phyloP scores from a whole-genome alignment of 495 filamentous ascomycete genomes.

The Penicillium odoratum region DNA sequence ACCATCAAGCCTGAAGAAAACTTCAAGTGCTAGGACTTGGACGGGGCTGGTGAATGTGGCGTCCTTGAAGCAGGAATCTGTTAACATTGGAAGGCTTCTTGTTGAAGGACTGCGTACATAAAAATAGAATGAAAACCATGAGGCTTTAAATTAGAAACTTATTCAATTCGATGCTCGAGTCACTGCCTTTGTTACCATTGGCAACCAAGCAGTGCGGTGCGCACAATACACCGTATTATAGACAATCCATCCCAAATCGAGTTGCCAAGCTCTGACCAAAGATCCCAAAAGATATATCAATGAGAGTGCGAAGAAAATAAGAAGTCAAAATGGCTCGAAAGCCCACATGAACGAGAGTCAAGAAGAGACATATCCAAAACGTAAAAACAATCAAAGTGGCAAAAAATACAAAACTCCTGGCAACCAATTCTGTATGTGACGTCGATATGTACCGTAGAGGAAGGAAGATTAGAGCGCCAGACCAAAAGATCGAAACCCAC shows the following conservation, averaged over 20 bases:
- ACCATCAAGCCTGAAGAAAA: no score
- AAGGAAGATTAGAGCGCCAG: slow-evolving; percentile 12
- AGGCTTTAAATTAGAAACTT: not conserved
- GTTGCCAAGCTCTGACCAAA: not conserved
- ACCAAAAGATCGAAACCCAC: slow-evolving; percentile 3
- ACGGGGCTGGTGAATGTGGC: no score
- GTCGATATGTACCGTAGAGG: slow-evolving; percentile 27
- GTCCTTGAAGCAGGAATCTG: no score
- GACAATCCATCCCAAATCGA: slow-evolving; percentile 13
- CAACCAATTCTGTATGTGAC: slow-evolving; percentile 21
- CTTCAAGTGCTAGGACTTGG: no score
- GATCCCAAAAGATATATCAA: slow-evolving; percentile 7
- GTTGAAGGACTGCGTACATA: no score
- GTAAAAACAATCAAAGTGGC: slow-evolving; percentile 7
- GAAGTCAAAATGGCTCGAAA: slow-evolving; percentile 5
- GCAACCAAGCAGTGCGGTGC: not conserved
- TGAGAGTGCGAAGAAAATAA: slow-evolving; percentile 11
- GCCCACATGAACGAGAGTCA: slow-evolving; percentile 18
- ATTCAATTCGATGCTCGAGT: not conserved
- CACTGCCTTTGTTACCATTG: slow-evolving; percentile 17
- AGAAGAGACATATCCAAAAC: slow-evolving; percentile 15
- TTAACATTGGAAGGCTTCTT: no score
- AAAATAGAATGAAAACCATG: no score
- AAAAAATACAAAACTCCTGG: slow-evolving; percentile 17
- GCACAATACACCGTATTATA: slow-evolving; percentile 8